Evolutionary conservation across 2,329 filamentous ascomycete species (phyloP).

Genomic region (Colletotrichum sp.): DNA sequence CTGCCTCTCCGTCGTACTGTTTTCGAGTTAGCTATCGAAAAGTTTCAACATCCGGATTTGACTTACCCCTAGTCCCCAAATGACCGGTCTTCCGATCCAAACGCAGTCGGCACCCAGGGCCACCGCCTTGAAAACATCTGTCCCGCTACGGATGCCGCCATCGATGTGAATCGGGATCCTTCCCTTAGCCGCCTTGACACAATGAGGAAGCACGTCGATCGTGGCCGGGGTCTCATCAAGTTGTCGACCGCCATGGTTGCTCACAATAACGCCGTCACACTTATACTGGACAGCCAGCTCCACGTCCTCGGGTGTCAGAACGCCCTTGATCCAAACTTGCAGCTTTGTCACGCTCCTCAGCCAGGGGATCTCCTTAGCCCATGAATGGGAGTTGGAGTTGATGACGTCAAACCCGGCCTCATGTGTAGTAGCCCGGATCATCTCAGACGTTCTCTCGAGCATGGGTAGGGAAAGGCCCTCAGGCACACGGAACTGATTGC

Average conservation of each 20-base stretch:
- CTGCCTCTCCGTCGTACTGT: constrained; percentile 5
- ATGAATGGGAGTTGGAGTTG: constrained; percentile 34
- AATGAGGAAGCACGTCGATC: constrained; percentile 44
- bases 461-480: constrained; percentile 23
- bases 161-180: constrained; percentile 32
- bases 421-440: constrained; percentile 11
- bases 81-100: neutral
- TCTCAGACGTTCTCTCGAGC: neutral
- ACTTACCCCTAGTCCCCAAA: neutral
- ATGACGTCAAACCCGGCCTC: constrained; percentile 22
- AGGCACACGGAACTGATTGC: constrained; percentile 55
- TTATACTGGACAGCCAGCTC: constrained; percentile 37
- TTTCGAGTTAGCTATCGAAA: neutral
- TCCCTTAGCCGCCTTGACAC: constrained; percentile 52
- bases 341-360: constrained; percentile 51
- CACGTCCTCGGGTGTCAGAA: constrained; percentile 46
- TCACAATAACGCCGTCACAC: constrained; percentile 45
- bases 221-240: constrained; percentile 49
- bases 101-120: neutral
- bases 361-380: constrained; percentile 57
- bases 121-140: neutral
- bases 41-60: too few species aligned
- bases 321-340: constrained; percentile 52
- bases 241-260: constrained; percentile 53
- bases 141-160: neutral